Evolutionary conservation across 495 filamentous ascomycete species (phyloP).

Genomic region (Pyronema omphalodes): DNA sequence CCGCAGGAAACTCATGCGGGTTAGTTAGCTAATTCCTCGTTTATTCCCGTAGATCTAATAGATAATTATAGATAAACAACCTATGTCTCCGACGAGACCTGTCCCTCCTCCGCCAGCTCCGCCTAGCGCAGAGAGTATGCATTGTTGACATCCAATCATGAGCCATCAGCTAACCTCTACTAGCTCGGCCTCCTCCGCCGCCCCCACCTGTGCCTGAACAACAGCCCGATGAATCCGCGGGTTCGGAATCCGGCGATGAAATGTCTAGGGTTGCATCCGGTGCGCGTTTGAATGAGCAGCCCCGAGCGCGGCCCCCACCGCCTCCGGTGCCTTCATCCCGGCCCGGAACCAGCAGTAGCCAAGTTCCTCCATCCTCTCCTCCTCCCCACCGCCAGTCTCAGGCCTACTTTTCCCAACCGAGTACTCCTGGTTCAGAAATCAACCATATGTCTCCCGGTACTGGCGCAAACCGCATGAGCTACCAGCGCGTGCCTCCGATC

Average conservation of each 20-base stretch:
- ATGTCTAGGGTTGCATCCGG: constrained; percentile 44
- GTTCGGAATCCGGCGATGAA: constrained; percentile 88
- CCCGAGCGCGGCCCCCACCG: constrained; percentile 25
- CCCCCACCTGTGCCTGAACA: constrained; percentile 25
- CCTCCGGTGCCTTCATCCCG: constrained; percentile 34
- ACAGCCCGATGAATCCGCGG: constrained; percentile 33
- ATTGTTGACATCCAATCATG: constrained; percentile 4
- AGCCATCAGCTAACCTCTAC: constrained; percentile 21
- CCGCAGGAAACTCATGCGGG: constrained; percentile 36
- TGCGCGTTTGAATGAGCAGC: constrained; percentile 9
- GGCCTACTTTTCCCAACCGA: constrained; percentile 25
- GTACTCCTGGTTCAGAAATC: constrained; percentile 32
- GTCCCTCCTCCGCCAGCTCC: constrained; percentile 53
- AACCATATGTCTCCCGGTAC: constrained; percentile 30
- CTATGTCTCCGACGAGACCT: constrained; percentile 41
- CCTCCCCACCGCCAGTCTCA: constrained; percentile 34
- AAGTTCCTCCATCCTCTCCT: constrained; percentile 36
- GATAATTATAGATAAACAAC: constrained; percentile 29
- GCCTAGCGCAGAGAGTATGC: constrained; percentile 44
- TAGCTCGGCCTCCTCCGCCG: constrained; percentile 31
- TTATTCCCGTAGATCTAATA: too few species aligned
- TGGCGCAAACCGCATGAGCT: constrained; percentile 32
- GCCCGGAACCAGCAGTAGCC: constrained; percentile 23
- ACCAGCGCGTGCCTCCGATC: constrained; percentile 32
- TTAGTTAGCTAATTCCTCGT: constrained; percentile 22